Conservation (phyloP, 768 basidiomycete species). For the Mrakia hoshinonis region DNA sequence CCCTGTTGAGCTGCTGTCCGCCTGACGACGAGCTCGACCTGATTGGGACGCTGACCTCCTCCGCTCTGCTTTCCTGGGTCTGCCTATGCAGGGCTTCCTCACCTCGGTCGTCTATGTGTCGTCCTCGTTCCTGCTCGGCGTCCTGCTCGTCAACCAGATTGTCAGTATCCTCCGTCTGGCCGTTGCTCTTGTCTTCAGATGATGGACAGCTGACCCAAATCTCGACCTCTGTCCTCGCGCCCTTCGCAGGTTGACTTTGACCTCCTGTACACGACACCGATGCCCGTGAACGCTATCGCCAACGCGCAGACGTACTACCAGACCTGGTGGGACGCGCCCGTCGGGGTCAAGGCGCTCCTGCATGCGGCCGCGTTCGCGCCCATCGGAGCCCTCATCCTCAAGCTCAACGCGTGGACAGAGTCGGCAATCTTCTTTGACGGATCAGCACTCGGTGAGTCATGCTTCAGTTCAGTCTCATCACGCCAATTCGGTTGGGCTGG, state of each 20-base stretch:
- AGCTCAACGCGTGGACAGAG: slow-evolving; percentile 80
- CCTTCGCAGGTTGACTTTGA: slow-evolving; percentile 77
- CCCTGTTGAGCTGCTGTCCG: no score
- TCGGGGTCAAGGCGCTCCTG: slow-evolving; percentile 85
- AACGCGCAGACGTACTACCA: slow-evolving; percentile 85
- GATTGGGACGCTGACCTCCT: not conserved
- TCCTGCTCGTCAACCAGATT: slow-evolving; percentile 40
- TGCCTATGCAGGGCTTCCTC: slow-evolving; percentile 55
- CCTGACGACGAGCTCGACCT: not conserved
- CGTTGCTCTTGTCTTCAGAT: slow-evolving; percentile 20
- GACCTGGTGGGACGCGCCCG: slow-evolving; percentile 86
- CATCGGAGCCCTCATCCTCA: slow-evolving; percentile 62
- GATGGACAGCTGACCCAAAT: not conserved
- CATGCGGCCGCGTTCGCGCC: slow-evolving; percentile 78
- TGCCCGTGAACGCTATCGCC: slow-evolving; percentile 56
- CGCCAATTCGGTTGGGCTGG: not conserved
- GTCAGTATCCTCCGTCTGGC: slow-evolving; percentile 30
- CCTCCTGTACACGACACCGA: slow-evolving; percentile 56
- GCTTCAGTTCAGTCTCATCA: slow-evolving; percentile 34
- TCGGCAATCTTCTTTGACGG: slow-evolving; percentile 95
- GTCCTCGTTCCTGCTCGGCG: slow-evolving; percentile 82
- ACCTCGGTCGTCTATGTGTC: slow-evolving; percentile 81
- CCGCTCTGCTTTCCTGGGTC: not conserved
- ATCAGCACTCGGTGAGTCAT: slow-evolving; percentile 68
- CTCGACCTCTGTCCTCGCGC: slow-evolving; percentile 47